These are phyloP conservation scores for Cadophora sp. DNA, from an alignment of 2,329 filamentous ascomycete genomes.

Conservation along the genomic window DNA sequence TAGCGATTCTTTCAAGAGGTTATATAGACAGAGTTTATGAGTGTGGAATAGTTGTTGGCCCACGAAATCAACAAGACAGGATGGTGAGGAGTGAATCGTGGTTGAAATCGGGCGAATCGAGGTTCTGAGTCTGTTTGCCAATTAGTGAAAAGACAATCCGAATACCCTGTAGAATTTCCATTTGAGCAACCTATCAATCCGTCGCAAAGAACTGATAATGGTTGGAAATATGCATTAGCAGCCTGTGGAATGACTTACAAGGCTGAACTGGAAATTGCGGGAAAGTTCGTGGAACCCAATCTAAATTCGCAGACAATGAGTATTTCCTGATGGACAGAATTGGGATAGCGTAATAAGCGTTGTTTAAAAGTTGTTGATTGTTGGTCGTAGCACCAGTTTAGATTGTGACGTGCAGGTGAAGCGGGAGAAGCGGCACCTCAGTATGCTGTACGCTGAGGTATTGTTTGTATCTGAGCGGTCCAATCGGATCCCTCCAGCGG, in stretches of 20 bases:
- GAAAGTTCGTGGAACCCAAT: neutral
- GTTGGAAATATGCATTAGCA: neutral
- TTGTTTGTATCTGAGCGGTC: neutral
- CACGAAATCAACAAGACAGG: neutral
- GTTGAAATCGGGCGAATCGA: neutral
- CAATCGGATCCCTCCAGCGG: constrained; percentile 1
- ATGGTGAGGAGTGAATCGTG: neutral
- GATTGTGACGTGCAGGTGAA: neutral
- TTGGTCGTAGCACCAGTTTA: neutral
- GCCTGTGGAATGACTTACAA: constrained; percentile 7
- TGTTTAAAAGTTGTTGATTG: neutral
- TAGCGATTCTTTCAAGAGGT: neutral
- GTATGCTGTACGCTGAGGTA: neutral
- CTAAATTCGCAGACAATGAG: neutral
- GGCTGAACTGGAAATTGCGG: neutral
- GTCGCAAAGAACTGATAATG: neutral
- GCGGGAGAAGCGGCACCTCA: neutral
- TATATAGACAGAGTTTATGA: neutral
- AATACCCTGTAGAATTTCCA: too few relatives aligned
- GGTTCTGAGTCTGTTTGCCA: neutral
- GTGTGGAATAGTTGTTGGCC: neutral
- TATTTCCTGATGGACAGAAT: neutral
- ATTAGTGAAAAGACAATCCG: neutral
- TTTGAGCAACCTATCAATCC: neutral
- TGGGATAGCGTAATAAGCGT: neutral